Evolutionary conservation across 78 protist species (phyloP), one percentile per base, ranked within the genome.

Genomic region (Dictyostelium purpureum): DNA sequence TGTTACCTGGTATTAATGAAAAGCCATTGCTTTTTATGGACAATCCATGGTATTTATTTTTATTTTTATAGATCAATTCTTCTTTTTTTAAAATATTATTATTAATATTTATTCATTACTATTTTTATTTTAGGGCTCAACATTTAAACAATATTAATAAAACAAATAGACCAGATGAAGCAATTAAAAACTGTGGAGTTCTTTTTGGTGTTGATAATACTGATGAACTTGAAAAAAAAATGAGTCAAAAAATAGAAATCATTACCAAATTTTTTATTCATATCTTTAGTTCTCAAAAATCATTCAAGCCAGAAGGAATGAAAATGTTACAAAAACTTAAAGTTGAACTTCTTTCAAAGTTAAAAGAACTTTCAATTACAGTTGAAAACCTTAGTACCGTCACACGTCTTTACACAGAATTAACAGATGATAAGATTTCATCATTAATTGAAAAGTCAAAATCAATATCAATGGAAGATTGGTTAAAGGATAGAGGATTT

Each of bases 301-400:
- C 76, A 67, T 67, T 67, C 51, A 67, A 67, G 38, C 76, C 76
- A 67, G 33, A 38, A 6, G 76, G 76, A 67, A 67, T 67, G 76
- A 67, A 40, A 37, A 0, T 40, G 4, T 43, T 67, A 0, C 2
- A 40, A 37, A n/a, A 67, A 19, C 51, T 67, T 21, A 67, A 67
- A 38, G 54, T 37, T 7, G 76, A 67, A 67, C 19, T 67, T 16
- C 51, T 37, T 66, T 19, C 3, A 38, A 66, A 66, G 37, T 66
- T 66, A 38, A 66, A 33, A 21, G 31, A 1, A 37, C 51, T 66
- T 21, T n/a, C 69, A 28, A 28, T 28, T 19, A 61, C 69, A 3
- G 69, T 61, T 14, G 14, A 24, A 14, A 12, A 31, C 0, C 38
- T 31, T n/a, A 12, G 69, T 61, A 28, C 69, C 7, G 0, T 61